Percentiles rank a stretch among this genome's conserved stretches.
Evolutionary conservation across 2,329 filamentous ascomycete species (phyloP).

Genomic region (Botryotinia convoluta): DNA sequence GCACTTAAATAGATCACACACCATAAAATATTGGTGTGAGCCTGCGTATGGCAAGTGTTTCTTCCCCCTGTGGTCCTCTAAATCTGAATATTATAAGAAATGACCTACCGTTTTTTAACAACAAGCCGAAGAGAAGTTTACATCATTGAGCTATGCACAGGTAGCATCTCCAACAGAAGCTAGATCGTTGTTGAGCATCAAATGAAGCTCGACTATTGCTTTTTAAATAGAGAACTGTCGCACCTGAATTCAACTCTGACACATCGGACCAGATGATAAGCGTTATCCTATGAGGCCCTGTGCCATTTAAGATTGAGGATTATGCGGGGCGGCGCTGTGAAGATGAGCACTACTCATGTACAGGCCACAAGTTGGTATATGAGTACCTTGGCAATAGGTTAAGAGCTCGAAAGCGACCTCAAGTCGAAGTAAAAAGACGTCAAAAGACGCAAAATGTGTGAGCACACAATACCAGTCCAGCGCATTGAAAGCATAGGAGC

Average conservation of each 20-base stretch:
- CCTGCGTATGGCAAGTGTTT: constrained; percentile 16
- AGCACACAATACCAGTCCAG: constrained; percentile 21
- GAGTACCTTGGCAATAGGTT: not conserved
- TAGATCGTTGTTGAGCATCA: not conserved
- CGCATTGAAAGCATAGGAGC: constrained; percentile 24
- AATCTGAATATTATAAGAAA: not conserved
- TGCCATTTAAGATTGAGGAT: not conserved
- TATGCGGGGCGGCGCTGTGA: not conserved
- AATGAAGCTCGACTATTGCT: not conserved
- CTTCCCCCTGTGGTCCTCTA: not conserved
- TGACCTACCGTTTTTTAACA: not conserved
- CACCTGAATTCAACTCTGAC: not conserved
- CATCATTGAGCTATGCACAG: too few relatives aligned
- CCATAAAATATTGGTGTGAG: constrained; percentile 17
- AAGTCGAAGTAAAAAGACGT: not conserved
- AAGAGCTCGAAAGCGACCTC: not conserved
- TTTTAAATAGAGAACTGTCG: not conserved
- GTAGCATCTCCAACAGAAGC: not conserved
- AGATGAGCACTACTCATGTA: not conserved
- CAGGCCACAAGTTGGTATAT: not conserved
- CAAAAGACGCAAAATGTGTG: constrained; percentile 7
- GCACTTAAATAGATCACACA: constrained; percentile 18
- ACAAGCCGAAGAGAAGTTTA: too few relatives aligned
- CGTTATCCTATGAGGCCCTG: not conserved
- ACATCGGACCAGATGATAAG: not conserved